Conservation (phyloP, 2,329 filamentous ascomycete genomes). For the Pseudocercospora pini-densiflorae region DNA sequence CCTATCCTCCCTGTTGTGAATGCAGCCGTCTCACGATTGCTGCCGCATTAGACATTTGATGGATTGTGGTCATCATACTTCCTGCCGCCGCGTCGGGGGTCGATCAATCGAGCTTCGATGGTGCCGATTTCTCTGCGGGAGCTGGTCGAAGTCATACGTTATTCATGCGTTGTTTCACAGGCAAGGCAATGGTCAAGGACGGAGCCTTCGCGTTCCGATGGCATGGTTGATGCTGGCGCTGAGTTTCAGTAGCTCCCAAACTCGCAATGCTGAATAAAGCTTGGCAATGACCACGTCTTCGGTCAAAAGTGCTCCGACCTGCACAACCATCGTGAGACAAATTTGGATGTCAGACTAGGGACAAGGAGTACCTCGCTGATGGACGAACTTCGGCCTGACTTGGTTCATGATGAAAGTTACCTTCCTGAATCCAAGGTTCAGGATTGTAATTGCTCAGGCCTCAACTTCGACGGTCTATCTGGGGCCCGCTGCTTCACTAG, state of each 20-base stretch:
- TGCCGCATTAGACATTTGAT: too few species aligned
- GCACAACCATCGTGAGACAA: constrained; percentile 1
- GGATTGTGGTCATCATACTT: not conserved
- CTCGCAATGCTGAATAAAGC: constrained; percentile 1
- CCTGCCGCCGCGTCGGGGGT: not conserved
- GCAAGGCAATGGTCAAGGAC: not conserved
- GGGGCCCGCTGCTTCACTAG: not conserved
- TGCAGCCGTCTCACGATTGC: not conserved
- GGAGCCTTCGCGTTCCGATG: not conserved
- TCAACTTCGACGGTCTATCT: not conserved
- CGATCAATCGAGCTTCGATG: not conserved
- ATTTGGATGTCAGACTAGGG: not conserved
- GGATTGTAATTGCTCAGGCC: not conserved
- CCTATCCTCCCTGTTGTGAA: not conserved
- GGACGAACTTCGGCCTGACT: not conserved
- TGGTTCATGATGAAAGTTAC: not conserved
- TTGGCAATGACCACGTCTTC: constrained; percentile 6
- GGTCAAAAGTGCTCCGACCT: not conserved
- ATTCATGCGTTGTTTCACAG: not conserved
- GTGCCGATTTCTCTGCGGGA: not conserved
- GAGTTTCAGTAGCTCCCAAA: constrained; percentile 1
- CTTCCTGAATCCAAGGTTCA: not conserved
- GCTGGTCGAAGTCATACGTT: not conserved
- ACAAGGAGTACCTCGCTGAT: not conserved
- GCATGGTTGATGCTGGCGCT: constrained; percentile 4